Conservation (phyloP, 768 basidiomycete genomes). For the Rhodotorula graminis region DNA sequence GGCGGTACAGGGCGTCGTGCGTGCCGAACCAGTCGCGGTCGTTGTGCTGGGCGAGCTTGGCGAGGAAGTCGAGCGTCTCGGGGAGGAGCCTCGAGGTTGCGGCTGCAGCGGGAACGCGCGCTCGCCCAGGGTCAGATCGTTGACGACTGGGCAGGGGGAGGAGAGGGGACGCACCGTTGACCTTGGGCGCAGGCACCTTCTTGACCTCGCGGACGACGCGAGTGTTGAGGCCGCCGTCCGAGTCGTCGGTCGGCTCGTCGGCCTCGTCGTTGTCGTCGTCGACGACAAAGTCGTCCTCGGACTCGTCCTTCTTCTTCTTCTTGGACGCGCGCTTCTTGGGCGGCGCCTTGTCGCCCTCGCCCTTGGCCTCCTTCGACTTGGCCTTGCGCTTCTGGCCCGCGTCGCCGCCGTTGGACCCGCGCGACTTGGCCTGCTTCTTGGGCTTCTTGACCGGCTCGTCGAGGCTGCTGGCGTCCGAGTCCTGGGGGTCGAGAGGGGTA, state of each 20-base stretch:
- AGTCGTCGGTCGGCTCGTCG: constrained; percentile 11
- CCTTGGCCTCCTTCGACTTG: constrained; percentile 9
- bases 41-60: constrained; percentile 19
- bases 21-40: constrained; percentile 67
- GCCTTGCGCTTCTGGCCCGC: constrained; percentile 14
- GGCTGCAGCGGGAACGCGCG: constrained; percentile 11
- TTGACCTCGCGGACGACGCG: constrained; percentile 69
- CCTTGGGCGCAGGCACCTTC: constrained; percentile 78
- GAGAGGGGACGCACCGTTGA: constrained; percentile 57
- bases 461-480: constrained; percentile 2
- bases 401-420: not conserved
- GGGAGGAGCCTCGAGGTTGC: constrained; percentile 23
- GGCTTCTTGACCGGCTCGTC: not conserved
- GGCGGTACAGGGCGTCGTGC: constrained; percentile 65
- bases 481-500: not conserved
- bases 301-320: constrained; percentile 3
- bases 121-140: not conserved
- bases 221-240: constrained; percentile 56
- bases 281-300: not conserved
- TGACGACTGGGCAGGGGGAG: too few species aligned
- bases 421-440: constrained; percentile 7
- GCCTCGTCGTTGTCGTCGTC: constrained; percentile 14
- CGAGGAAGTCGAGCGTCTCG: constrained; percentile 31
- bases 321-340: constrained; percentile 6
- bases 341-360: not conserved